These are phyloP conservation scores for Naegleria lovaniensis DNA, from an alignment of 208 protist species.

Conservation along the genomic window DNA sequence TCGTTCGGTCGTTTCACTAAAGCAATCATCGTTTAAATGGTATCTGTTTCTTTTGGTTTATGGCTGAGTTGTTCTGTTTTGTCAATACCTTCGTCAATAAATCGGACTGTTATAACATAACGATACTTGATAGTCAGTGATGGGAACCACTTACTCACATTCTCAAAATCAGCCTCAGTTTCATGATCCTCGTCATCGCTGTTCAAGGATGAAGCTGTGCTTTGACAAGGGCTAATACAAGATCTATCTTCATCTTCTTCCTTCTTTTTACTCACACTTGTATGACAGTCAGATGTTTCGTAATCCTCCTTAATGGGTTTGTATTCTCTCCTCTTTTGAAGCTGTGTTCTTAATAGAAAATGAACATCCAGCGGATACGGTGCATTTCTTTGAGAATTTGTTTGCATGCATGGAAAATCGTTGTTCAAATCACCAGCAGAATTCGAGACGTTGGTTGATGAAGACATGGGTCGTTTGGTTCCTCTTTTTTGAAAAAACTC, in stretches of 20 bases:
- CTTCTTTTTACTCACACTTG: too few species aligned
- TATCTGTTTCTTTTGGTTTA: neutral
- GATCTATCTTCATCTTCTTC: neutral
- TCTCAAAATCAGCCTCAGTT: neutral
- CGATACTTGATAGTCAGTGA: too few species aligned
- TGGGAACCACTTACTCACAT: neutral
- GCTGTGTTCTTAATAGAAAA: neutral
- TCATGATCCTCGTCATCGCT: too few species aligned
- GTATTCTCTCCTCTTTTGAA: neutral
- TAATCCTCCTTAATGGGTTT: neutral
- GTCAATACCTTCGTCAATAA: neutral
- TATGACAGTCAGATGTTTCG: too few species aligned
- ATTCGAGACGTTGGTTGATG: neutral
- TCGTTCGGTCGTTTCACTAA: too few species aligned
- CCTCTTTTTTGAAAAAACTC: neutral
- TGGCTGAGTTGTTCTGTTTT: neutral
- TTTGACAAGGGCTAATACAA: neutral
- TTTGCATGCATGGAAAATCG: too few species aligned
- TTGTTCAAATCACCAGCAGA: too few species aligned
- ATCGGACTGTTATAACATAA: too few species aligned
- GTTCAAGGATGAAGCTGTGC: too few species aligned
- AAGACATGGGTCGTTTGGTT: neutral
- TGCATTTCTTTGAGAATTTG: too few species aligned
- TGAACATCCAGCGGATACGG: neutral
- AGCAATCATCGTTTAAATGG: too few species aligned